These are phyloP conservation scores for Metrosideros polymorpha DNA, from an alignment of 441 rosid species.

Conservation along the genomic window DNA sequence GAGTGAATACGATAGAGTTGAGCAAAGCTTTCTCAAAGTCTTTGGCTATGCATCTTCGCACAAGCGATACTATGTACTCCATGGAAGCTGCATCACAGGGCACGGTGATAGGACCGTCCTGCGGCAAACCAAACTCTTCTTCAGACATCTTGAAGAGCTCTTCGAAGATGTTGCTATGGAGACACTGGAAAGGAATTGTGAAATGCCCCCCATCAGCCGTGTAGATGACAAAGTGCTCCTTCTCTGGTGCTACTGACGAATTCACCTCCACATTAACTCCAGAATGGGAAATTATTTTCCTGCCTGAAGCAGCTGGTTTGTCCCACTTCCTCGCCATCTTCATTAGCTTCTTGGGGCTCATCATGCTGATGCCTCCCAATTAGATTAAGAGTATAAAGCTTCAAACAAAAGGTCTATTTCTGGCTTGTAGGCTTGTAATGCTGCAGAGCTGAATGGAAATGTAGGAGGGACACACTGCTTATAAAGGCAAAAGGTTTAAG, in stretches of 20 bases:
- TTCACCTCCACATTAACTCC: not conserved
- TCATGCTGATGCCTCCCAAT: not conserved
- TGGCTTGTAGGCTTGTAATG: no score
- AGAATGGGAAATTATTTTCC: not conserved
- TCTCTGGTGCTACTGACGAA: not conserved
- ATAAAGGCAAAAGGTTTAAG: no score
- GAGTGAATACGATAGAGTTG: not conserved
- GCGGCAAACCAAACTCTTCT: not conserved
- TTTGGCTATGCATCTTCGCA: not conserved
- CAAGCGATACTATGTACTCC: not conserved
- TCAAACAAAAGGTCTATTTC: not conserved
- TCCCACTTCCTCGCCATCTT: slow-evolving; percentile 11
- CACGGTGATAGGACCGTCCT: not conserved
- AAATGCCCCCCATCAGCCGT: not conserved
- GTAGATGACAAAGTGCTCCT: not conserved
- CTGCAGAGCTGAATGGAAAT: no score
- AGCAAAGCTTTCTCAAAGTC: not conserved
- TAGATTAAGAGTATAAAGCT: not conserved
- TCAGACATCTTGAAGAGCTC: not conserved
- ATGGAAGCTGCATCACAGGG: not conserved
- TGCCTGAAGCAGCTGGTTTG: not conserved
- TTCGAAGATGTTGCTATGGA: not conserved
- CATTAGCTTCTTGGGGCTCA: slow-evolving; percentile 8
- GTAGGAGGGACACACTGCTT: no score
- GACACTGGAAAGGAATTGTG: not conserved